Percentiles rank a stretch among this genome's conserved stretches.
These are phyloP conservation scores for Candida jianshihensis DNA, from an alignment of 805 yeast genomes.

Conservation along the genomic window DNA sequence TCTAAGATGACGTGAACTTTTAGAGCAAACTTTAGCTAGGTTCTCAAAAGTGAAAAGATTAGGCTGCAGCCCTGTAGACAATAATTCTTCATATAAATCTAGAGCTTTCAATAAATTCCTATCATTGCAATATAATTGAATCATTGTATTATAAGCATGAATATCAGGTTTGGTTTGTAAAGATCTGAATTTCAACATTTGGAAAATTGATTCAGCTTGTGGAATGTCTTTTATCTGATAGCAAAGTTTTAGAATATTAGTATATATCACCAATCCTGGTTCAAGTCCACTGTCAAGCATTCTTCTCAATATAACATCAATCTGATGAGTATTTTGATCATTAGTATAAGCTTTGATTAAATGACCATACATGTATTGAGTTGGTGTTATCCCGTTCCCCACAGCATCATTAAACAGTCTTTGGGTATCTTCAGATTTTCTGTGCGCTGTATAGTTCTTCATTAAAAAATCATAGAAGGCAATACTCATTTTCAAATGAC, in stretches of 20 bases:
- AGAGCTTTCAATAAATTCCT: slow-evolving; percentile 67
- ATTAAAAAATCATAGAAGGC: slow-evolving; percentile 31
- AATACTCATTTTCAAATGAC: slow-evolving; percentile 21
- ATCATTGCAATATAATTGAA: slow-evolving; percentile 55
- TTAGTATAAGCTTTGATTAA: slow-evolving; percentile 37
- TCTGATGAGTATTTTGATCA: slow-evolving; percentile 17
- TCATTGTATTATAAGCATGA: slow-evolving; percentile 62
- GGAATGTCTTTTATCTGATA: slow-evolving; percentile 42
- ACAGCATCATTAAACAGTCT: slow-evolving; percentile 21
- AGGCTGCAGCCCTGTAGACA: slow-evolving; percentile 28
- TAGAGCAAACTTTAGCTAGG: slow-evolving; percentile 63
- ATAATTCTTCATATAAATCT: slow-evolving; percentile 71
- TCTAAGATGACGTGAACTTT: slow-evolving; percentile 36
- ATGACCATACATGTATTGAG: slow-evolving; percentile 33
- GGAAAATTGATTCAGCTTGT: slow-evolving; percentile 70
- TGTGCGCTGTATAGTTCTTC: slow-evolving; percentile 26
- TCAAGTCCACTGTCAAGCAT: slow-evolving; percentile 26
- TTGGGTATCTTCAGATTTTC: slow-evolving; percentile 26
- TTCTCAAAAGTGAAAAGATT: slow-evolving; percentile 42
- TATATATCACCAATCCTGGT: slow-evolving; percentile 41
- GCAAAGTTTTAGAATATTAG: slow-evolving; percentile 55
- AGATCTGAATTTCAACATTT: slow-evolving; percentile 78
- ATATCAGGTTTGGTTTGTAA: slow-evolving; percentile 58
- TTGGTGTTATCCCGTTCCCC: slow-evolving; percentile 20
- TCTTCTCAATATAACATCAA: slow-evolving; percentile 10